Percentiles rank a stretch among this genome's conserved stretches.
These are phyloP conservation scores for Rhodocollybia butyracea DNA, from an alignment of 768 basidiomycete species.

Conservation along the genomic window DNA sequence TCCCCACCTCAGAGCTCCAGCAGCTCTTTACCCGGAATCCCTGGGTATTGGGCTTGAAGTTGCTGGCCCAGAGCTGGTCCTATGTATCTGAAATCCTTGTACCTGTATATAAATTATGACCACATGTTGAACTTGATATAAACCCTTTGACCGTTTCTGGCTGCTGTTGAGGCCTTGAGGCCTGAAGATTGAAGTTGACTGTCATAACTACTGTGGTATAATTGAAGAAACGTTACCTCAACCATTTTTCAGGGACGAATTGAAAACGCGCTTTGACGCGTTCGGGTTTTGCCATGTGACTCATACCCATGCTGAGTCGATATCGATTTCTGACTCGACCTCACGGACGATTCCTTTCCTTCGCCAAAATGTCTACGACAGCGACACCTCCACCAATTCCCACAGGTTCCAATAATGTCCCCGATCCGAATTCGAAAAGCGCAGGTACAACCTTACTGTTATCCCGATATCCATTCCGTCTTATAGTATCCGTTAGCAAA, in stretches of 20 bases:
- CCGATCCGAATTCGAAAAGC: conserved; percentile 31
- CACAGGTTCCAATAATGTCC: conserved; percentile 6
- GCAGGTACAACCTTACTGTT: conserved; percentile 27
- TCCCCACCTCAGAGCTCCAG: neutral
- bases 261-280: too few species aligned
- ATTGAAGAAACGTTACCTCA: too few species aligned
- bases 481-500: conserved; percentile 46
- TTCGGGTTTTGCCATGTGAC: conserved; percentile 3
- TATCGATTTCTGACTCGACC: conserved; percentile 8
- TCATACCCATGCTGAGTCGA: neutral
- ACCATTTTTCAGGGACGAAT: too few species aligned
- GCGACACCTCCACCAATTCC: neutral
- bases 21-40: neutral
- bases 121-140: too few species aligned
- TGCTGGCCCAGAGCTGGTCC: too few species aligned
- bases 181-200: too few species aligned
- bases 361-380: conserved; percentile 3
- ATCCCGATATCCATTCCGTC: neutral
- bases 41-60: neutral
- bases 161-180: too few species aligned
- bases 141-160: too few species aligned
- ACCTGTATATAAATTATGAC: too few species aligned
- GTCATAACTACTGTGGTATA: too few species aligned
- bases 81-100: too few species aligned
- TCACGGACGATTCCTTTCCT: neutral